Evolutionary conservation across 768 basidiomycete species (phyloP).

Genomic region (Sarcodon sp.): DNA sequence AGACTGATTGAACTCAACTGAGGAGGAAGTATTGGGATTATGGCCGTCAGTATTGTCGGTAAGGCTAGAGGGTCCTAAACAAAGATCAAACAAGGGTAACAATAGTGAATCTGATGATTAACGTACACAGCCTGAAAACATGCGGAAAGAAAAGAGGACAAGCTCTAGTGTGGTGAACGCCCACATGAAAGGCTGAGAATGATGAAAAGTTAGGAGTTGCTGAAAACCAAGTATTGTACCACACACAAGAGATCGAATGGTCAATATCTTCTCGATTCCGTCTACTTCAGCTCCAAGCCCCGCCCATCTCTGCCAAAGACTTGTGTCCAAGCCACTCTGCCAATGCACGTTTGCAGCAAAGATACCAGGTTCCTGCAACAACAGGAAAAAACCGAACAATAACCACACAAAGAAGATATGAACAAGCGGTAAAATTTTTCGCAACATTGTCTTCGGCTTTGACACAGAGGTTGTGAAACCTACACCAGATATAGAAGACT

Average conservation of each 20-base stretch:
- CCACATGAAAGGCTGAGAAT: slow-evolving; percentile 66
- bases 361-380: slow-evolving; percentile 48
- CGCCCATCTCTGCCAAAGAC: slow-evolving; percentile 52
- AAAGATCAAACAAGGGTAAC: neutral
- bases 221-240: neutral
- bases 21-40: slow-evolving; percentile 52
- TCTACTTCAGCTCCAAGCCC: slow-evolving; percentile 21
- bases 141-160: slow-evolving; percentile 55
- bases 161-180: slow-evolving; percentile 65
- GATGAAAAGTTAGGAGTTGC: neutral
- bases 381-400: slow-evolving; percentile 53
- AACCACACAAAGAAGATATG: slow-evolving; percentile 55
- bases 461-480: slow-evolving; percentile 6
- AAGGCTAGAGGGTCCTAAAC: slow-evolving; percentile 44
- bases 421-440: slow-evolving; percentile 51
- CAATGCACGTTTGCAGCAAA: slow-evolving; percentile 21
- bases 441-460: slow-evolving; percentile 28
- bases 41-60: slow-evolving; percentile 44
- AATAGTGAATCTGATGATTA: neutral
- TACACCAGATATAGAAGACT: too few species aligned
- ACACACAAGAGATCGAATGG: slow-evolving; percentile 49
- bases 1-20: slow-evolving; percentile 51
- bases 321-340: neutral
- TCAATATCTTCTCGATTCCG: slow-evolving; percentile 25
- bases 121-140: slow-evolving; percentile 60